Base-by-base conservation (phyloP, 2,329 filamentous ascomycete genomes). In the Microsporum canis region DNA sequence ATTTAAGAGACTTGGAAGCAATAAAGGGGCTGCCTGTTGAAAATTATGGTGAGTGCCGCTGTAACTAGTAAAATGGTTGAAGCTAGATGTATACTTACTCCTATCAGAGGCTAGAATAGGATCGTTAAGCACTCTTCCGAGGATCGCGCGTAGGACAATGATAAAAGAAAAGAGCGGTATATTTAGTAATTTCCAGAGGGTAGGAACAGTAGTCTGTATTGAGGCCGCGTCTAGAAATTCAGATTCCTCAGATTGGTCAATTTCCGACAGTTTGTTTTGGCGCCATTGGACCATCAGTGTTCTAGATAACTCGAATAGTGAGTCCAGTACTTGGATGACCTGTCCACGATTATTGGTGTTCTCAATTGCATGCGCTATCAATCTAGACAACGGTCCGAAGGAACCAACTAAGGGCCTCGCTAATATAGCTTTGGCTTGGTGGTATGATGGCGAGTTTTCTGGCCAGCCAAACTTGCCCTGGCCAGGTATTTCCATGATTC, bases 91-190 rank as follows among this genome's bases (percentile, higher is more conserved):
- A 27, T 23, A 71, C 77, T 70, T 71, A 81, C 79, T 75, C 63
- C 74, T 73, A 65, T 83, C 77, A 60, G 77, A 73, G 39, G 83
- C 81, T 3, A 88, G 76, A 38, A 74, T 69, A 6, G 70, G 70
- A 66, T 88, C 84, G 61, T 80, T 79, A 5, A 88, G 72, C 0
- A 82, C 76, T 63, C 91, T 82, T 1, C 85, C 85, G 6, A 91
- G 79, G 5, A 90, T 80, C 43, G 89, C 84, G 58, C 90, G 84
- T n/a, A 95, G 77, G 12, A 89, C 79, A 57, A 89, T 86, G 2
- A 91, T 84, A 2, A 85, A 80, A 2, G 87, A 84, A 69, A 91
- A 96, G 68, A 96, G 77, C 47, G 86, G 82, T 61, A 88, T 87
- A 65, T 86, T 85, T 5, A 96, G 78, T 1, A 92, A 72, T 65